Conservation (phyloP, 768 basidiomycete genomes). For the Boletus reticulatus region DNA sequence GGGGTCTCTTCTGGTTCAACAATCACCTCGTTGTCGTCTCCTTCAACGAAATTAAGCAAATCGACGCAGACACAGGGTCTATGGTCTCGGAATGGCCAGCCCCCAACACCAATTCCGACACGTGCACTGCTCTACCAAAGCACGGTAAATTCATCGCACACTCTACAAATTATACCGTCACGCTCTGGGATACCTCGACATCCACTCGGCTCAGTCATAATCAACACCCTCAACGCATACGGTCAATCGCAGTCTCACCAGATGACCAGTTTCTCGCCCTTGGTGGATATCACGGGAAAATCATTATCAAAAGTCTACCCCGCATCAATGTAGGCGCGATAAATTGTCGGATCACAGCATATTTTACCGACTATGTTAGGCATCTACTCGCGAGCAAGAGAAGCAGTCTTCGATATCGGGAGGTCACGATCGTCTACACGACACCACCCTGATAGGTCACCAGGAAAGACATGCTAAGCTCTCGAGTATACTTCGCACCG, state of each 20-base stretch:
- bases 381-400: too few species aligned
- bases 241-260: background rate
- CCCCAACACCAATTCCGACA: rapidly evolving
- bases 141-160: background rate
- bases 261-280: background rate
- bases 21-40: background rate
- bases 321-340: background rate
- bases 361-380: too few species aligned
- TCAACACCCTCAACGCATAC: background rate
- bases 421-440: too few species aligned
- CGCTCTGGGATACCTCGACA: background rate
- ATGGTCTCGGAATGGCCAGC: background rate
- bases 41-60: background rate
- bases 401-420: too few species aligned
- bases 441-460: too few species aligned
- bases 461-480: too few species aligned
- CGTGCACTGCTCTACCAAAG: background rate
- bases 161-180: background rate
- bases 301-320: background rate
- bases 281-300: background rate
- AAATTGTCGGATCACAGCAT: background rate
- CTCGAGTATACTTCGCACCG: too few species aligned
- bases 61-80: background rate
- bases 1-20: background rate
- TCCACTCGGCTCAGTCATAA: background rate